Base-by-base conservation (phyloP, 2,329 filamentous ascomycete species). In the Sclerotinia spermophila region DNA sequence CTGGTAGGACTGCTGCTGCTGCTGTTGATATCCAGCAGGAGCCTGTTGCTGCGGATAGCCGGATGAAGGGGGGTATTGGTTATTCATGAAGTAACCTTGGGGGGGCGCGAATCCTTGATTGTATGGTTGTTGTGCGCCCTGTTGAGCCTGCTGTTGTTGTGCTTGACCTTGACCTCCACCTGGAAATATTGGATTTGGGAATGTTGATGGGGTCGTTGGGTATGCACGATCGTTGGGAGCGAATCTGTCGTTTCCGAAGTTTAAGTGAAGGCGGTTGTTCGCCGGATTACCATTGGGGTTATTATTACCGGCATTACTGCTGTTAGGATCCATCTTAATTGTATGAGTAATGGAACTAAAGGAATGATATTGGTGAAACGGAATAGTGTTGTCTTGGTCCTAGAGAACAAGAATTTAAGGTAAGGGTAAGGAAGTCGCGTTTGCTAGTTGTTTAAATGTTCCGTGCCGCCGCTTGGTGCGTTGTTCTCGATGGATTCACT, bases 131-230 rank as follows among this genome's bases (percentile, higher is more conserved):
- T 83, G 83, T 72, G 82, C 68, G 80, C 80, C 67, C 78, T 74
- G 72, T 81, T 79, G 68, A 51, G 73, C 71, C 79, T 81, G 73
- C 67, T 78, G 64, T 71, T 81, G 80, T 66, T 81, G 74, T 78
- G 80, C 73, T 78, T 78, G 75, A 40, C 72, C 73, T 69, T 79
- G 75, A 40, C 70, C 71, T 64, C 77, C 75, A 69, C 73, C 71
- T 44, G 75, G 75, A 71, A 77, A 77, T 80, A 97, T 92, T 72
- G 94, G 94, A 83, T 98, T 95, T 19, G 95, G 95, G 79, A 98
- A 98, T 71, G 94, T 97, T 75, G 95, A 97, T 67, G 95, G 95
- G 15, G 95, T 97, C 68, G 95, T 94, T 76, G 91, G 92, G 85
- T 92, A 94, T 75, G 89, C 85, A 79, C 90, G 86, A 80, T 91